These are phyloP conservation scores for Colletotrichum neosansevieriae DNA, from an alignment of 2,329 filamentous ascomycete species.

Conservation along the genomic window DNA sequence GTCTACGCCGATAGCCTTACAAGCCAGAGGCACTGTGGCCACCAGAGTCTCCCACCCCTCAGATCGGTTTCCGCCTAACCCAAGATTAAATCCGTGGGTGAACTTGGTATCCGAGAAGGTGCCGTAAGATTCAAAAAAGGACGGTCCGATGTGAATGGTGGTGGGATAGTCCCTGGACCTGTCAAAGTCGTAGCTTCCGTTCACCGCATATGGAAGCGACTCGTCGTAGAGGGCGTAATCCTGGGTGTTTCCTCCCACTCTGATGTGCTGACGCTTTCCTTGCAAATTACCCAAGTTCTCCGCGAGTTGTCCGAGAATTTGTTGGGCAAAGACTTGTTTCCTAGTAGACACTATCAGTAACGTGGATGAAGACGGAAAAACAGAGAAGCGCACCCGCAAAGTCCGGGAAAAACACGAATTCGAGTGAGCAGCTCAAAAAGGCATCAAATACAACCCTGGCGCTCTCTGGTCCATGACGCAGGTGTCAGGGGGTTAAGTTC, in stretches of 20 bases:
- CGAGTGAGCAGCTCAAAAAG: constrained; percentile 65
- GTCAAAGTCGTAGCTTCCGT: constrained; percentile 63
- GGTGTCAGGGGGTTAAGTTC: no score
- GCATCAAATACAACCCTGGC: constrained; percentile 46
- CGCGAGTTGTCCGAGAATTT: constrained; percentile 69
- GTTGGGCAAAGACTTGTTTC: constrained; percentile 68
- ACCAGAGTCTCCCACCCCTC: constrained; percentile 64
- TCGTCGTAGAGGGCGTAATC: constrained; percentile 72
- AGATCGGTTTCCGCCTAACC: constrained; percentile 63
- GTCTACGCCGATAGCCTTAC: constrained; percentile 63
- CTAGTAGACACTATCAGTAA: constrained; percentile 43
- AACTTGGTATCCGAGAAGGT: constrained; percentile 68
- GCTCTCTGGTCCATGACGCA: constrained; percentile 26
- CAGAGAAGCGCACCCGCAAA: constrained; percentile 54
- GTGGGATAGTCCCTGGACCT: constrained; percentile 70
- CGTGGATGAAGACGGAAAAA: fast-evolving
- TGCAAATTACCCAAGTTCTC: constrained; percentile 66
- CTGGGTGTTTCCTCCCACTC: constrained; percentile 76
- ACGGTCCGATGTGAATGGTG: constrained; percentile 69
- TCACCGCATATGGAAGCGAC: constrained; percentile 60
- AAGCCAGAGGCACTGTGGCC: constrained; percentile 66
- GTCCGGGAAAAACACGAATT: constrained; percentile 65
- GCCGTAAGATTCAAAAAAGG: constrained; percentile 72
- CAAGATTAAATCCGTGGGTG: constrained; percentile 72
- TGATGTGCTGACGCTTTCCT: constrained; percentile 69